These are phyloP conservation scores for Clitoria ternatea DNA, from an alignment of 306 rosid species.

Conservation along the genomic window DNA sequence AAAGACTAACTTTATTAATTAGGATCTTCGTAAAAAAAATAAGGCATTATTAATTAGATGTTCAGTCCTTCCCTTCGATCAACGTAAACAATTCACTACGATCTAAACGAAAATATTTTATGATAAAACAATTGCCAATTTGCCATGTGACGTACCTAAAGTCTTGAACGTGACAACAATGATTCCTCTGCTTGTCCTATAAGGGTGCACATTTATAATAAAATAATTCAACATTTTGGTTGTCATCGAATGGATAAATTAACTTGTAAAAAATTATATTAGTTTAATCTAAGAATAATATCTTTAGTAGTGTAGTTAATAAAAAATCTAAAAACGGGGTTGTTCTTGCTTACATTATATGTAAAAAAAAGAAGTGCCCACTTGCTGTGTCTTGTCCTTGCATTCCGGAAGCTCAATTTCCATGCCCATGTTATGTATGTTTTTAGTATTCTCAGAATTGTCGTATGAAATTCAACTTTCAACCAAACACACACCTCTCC, in stretches of 20 bases:
- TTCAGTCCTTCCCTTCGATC: too few species aligned
- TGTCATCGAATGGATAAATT: too few species aligned
- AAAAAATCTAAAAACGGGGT: too few species aligned
- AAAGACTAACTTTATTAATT: not conserved
- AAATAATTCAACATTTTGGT: too few species aligned
- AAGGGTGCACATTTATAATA: not conserved
- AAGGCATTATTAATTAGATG: too few species aligned
- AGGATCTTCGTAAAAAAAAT: too few species aligned
- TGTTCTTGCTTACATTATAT: not conserved
- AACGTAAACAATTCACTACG: not conserved
- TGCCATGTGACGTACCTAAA: not conserved
- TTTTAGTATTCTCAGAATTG: not conserved
- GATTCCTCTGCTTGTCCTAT: not conserved
- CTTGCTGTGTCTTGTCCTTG: not conserved
- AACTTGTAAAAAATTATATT: too few species aligned
- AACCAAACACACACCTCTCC: not conserved
- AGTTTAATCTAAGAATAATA: too few species aligned
- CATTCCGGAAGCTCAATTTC: not conserved
- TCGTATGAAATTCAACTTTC: not conserved
- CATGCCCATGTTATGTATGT: not conserved
- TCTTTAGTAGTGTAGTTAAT: too few species aligned
- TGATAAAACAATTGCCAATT: not conserved
- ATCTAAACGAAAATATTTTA: not conserved
- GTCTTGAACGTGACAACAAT: not conserved
- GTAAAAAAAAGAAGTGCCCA: constrained; percentile 11